These are phyloP conservation scores for Ceratobasidium sp. DNA, from an alignment of 1,284 basidiomycete species.

Conservation along the genomic window DNA sequence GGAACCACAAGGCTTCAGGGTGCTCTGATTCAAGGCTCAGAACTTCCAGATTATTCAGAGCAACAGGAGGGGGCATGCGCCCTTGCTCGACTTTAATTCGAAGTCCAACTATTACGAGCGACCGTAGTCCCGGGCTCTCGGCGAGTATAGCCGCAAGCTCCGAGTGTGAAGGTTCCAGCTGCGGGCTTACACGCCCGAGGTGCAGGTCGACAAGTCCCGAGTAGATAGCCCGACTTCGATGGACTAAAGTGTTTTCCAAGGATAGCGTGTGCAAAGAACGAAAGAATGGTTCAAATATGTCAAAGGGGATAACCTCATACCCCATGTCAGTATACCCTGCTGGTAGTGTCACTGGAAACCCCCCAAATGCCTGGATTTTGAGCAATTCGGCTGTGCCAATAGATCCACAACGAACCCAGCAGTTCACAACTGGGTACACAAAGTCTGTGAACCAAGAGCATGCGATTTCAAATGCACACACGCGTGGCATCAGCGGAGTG, in stretches of 20 bases:
- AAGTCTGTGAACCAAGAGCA: too few species aligned
- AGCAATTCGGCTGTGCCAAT: neutral
- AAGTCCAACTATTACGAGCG: too few species aligned
- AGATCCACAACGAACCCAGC: neutral
- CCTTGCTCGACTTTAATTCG: too few species aligned
- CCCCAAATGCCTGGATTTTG: too few species aligned
- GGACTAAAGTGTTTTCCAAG: neutral
- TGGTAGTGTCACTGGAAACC: too few species aligned
- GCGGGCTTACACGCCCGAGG: too few species aligned
- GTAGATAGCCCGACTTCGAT: neutral
- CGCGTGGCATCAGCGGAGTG: constrained; percentile 1
- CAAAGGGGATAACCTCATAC: too few species aligned
- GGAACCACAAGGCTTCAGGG: too few species aligned
- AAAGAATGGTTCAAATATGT: neutral
- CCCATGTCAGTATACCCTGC: too few species aligned
- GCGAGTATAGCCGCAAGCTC: neutral
- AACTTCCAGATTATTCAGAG: neutral
- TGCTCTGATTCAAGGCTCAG: neutral
- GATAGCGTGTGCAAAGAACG: neutral
- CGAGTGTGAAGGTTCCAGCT: too few species aligned
- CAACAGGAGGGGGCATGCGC: neutral
- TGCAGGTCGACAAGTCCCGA: neutral
- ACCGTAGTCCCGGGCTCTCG: neutral
- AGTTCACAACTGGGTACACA: too few species aligned
- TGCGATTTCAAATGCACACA: neutral